These are phyloP conservation scores for Didymella pomorum DNA, from an alignment of 2,329 filamentous ascomycete genomes.

Conservation along the genomic window DNA sequence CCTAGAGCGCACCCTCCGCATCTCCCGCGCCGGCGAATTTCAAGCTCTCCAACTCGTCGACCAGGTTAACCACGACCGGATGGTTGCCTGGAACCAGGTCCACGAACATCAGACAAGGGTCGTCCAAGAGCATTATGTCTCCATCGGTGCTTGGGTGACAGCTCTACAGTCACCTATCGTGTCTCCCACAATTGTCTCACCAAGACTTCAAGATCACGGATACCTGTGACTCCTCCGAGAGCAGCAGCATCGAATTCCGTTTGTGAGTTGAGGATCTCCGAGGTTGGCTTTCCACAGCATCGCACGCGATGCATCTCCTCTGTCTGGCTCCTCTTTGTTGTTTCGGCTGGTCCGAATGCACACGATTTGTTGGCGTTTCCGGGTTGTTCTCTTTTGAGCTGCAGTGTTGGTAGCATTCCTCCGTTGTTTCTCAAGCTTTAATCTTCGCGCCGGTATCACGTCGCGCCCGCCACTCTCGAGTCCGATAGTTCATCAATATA, in stretches of 20 bases:
- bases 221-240: background rate
- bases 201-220: background rate
- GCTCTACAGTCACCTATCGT: background rate
- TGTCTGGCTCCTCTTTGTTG: background rate
- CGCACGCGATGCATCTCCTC: background rate
- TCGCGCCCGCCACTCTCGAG: background rate
- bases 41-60: slow-evolving; percentile 8
- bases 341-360: background rate
- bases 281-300: background rate
- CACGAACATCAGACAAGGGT: slow-evolving; percentile 3
- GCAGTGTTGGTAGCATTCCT: background rate
- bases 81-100: slow-evolving; percentile 1
- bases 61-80: slow-evolving; percentile 5
- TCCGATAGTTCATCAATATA: background rate
- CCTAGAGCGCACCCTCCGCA: background rate
- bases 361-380: background rate
- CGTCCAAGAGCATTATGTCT: background rate
- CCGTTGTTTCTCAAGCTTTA: background rate
- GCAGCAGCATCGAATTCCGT: background rate
- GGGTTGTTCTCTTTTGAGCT: background rate
- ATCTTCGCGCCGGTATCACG: too few relatives aligned
- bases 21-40: background rate
- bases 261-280: background rate
- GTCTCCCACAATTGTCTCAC: background rate
- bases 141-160: background rate